Conservation (phyloP, 495 filamentous ascomycete genomes). For the Jackrogersella minutella region DNA sequence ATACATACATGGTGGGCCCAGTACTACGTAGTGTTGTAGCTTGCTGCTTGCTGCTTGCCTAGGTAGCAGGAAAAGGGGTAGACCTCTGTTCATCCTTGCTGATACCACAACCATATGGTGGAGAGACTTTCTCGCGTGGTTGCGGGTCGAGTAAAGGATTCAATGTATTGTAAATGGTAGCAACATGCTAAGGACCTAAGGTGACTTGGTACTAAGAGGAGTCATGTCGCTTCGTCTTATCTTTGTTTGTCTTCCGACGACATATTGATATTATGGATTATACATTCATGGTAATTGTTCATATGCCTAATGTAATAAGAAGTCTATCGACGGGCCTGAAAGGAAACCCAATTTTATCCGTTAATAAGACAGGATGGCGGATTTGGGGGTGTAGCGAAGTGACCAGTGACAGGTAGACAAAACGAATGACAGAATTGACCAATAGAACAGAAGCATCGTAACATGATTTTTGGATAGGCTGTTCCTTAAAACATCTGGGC, state of each 20-base stretch:
- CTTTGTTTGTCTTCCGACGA: conserved; percentile 3
- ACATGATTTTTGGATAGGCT: conserved; percentile 23
- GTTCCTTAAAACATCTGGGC: neutral
- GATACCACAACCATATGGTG: conserved; percentile 22
- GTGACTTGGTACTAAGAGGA: conserved; percentile 1
- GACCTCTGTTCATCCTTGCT: conserved; percentile 23
- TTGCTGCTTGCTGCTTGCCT: too few relatives aligned
- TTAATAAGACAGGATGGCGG: neutral
- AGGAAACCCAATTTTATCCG: neutral
- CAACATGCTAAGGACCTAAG: neutral
- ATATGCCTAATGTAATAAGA: neutral
- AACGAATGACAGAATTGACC: conserved; percentile 30
- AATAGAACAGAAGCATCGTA: conserved; percentile 22
- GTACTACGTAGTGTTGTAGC: conserved; percentile 34
- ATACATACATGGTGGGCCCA: conserved; percentile 24
- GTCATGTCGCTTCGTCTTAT: conserved; percentile 4
- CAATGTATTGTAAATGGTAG: too few relatives aligned
- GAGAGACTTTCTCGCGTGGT: conserved; percentile 38
- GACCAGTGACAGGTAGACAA: conserved; percentile 9
- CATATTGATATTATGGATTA: too few relatives aligned
- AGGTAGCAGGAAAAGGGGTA: conserved; percentile 36
- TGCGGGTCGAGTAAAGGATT: conserved; percentile 33
- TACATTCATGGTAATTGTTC: neutral
- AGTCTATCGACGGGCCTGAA: neutral
- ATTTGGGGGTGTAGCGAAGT: neutral